A percentile compares a stretch with the other conserved stretches of the same genome.
phyloP scores from a whole-genome alignment of 768 basidiomycete species.

The Exsudoporus frostii region DNA sequence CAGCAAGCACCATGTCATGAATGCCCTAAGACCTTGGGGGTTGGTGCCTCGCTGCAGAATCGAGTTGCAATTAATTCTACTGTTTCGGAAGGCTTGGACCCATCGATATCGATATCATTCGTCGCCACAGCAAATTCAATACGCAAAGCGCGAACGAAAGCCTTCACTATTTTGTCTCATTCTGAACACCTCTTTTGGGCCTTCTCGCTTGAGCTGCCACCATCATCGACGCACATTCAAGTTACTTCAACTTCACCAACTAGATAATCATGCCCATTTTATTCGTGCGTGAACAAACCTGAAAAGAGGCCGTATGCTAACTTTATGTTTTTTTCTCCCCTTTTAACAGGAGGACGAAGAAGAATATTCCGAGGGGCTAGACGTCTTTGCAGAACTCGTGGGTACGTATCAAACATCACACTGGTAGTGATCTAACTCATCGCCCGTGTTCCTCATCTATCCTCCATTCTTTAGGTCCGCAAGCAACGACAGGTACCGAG shows the following conservation, averaged over 20 bases:
- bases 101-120: constrained; percentile 9
- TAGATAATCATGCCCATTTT: constrained; percentile 9
- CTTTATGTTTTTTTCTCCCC: background rate
- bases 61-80: constrained; percentile 2
- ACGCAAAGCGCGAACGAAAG: background rate
- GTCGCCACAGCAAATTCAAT: background rate
- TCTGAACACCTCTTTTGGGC: background rate
- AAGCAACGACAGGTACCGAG: constrained; percentile 13
- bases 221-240: constrained; percentile 8
- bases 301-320: constrained; percentile 1
- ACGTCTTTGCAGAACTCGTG: constrained; percentile 11
- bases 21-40: constrained; percentile 24
- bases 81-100: constrained; percentile 3
- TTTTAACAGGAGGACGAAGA: constrained; percentile 25
- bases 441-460: background rate
- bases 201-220: constrained; percentile 2
- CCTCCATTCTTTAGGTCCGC: constrained; percentile 4
- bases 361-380: constrained; percentile 17
- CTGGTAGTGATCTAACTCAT: background rate
- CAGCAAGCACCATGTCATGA: constrained; percentile 22
- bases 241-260: background rate
- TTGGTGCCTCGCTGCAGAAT: constrained; percentile 21
- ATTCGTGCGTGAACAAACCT: constrained; percentile 20
- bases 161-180: background rate
- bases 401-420: constrained; percentile 15